Evolutionary conservation across 179 eudicot genomes (phyloP).

Genomic region (Corrigiola litoralis): DNA sequence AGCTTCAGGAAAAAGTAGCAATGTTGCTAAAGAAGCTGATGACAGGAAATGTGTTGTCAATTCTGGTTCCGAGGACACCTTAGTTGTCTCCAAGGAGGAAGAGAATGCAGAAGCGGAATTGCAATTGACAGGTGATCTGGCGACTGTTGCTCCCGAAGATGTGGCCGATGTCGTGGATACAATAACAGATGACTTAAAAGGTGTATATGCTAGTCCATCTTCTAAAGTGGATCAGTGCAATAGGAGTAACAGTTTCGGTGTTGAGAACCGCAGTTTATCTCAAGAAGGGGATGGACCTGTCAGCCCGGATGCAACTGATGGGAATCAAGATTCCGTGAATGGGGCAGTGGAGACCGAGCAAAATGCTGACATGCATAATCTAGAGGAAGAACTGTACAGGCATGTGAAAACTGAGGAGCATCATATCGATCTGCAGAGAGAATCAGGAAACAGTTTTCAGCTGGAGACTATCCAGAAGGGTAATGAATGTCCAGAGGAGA

Average conservation of each 20-base stretch:
- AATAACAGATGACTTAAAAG: background rate
- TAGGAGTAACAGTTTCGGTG: background rate
- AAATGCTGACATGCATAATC: background rate
- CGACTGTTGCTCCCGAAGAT: constrained; percentile 3
- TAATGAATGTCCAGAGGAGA: background rate
- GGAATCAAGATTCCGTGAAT: background rate
- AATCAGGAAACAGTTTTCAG: background rate
- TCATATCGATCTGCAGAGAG: background rate
- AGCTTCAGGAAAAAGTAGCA: background rate
- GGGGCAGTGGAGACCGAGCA: background rate
- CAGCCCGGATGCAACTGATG: background rate
- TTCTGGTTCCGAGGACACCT: background rate
- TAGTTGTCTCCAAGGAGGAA: too few relatives aligned
- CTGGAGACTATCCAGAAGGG: background rate
- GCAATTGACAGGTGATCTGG: constrained; percentile 1
- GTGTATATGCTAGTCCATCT: background rate
- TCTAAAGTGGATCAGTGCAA: background rate
- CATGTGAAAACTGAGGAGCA: background rate
- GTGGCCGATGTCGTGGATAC: background rate
- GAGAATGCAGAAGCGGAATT: background rate
- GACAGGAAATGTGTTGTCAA: constrained; percentile 8
- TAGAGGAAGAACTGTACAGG: constrained; percentile 4
- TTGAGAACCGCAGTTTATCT: background rate
- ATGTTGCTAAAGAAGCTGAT: constrained; percentile 1
- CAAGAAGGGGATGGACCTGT: constrained; percentile 2